Conservation (phyloP, 2,329 filamentous ascomycete species). For the Claviceps pusilla region DNA sequence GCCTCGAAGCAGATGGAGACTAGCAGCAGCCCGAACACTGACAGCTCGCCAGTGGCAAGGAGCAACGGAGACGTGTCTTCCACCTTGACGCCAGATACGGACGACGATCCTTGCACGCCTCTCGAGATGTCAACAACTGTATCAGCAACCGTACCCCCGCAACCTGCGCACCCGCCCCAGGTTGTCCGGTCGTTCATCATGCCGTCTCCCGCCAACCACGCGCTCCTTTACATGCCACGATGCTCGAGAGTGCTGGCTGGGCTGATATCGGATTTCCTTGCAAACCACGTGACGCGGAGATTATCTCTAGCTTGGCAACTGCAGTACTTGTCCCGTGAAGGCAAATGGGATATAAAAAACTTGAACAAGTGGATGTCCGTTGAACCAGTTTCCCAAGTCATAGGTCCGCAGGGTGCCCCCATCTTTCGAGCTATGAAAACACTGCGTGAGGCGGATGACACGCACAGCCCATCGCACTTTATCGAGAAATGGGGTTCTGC, state of each 20-base stretch:
- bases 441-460: constrained; percentile 71
- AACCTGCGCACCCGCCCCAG: constrained; percentile 32
- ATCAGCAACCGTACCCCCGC: constrained; percentile 23
- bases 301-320: constrained; percentile 82
- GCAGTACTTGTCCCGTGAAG: constrained; percentile 71
- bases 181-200: constrained; percentile 56
- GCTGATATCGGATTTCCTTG: constrained; percentile 69
- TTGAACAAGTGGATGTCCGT: constrained; percentile 80
- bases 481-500: constrained; percentile 48
- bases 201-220: constrained; percentile 66
- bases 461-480: constrained; percentile 63
- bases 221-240: constrained; percentile 64
- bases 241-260: constrained; percentile 65
- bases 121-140: constrained; percentile 22
- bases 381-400: constrained; percentile 59
- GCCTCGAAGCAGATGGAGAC: background rate
- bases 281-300: constrained; percentile 57
- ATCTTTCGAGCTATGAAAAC: constrained; percentile 89
- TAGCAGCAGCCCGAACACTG: background rate
- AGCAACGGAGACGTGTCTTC: background rate
- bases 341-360: constrained; percentile 98
- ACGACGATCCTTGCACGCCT: constrained; percentile 32
- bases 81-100: constrained; percentile 20
- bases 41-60: background rate
- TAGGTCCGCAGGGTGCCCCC: constrained; percentile 37